Evolutionary conservation across 345 rosid species (phyloP).

Genomic region (Acer negundo): DNA sequence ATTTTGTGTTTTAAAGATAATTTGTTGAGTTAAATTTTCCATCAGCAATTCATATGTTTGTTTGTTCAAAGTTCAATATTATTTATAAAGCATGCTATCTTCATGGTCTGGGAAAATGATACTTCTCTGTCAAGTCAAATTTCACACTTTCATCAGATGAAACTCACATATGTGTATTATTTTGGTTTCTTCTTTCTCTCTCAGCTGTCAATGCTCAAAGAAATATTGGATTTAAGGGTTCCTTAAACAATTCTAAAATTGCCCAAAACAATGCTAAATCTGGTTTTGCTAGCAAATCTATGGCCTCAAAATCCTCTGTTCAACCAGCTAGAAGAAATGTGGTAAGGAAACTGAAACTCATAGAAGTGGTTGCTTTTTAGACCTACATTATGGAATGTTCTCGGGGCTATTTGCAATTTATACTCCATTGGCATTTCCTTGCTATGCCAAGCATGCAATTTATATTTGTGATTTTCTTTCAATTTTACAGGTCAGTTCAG

Average conservation of each 20-base stretch:
- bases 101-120: neutral
- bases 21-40: neutral
- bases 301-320: constrained; percentile 41
- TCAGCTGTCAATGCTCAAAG: constrained; percentile 43
- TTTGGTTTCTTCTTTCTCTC: constrained; percentile 23
- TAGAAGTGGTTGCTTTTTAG: constrained; percentile 4
- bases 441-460: constrained; percentile 8
- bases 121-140: neutral
- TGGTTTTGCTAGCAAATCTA: constrained; percentile 41
- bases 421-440: constrained; percentile 1
- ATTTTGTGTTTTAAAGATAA: constrained; percentile 1
- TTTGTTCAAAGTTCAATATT: neutral
- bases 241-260: constrained; percentile 33
- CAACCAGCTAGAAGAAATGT: constrained; percentile 53
- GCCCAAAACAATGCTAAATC: constrained; percentile 42
- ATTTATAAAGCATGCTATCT: neutral
- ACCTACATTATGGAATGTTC: constrained; percentile 6
- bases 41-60: neutral
- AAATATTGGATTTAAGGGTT: constrained; percentile 39
- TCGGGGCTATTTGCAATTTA: constrained; percentile 11
- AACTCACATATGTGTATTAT: constrained; percentile 1
- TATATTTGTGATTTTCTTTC: constrained; percentile 1
- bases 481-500: constrained; percentile 46
- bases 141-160: constrained; percentile 11
- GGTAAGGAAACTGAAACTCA: constrained; percentile 48